Evolutionary conservation across 805 yeast genomes (phyloP).

Genomic region (Metschnikowia arizonensis): DNA sequence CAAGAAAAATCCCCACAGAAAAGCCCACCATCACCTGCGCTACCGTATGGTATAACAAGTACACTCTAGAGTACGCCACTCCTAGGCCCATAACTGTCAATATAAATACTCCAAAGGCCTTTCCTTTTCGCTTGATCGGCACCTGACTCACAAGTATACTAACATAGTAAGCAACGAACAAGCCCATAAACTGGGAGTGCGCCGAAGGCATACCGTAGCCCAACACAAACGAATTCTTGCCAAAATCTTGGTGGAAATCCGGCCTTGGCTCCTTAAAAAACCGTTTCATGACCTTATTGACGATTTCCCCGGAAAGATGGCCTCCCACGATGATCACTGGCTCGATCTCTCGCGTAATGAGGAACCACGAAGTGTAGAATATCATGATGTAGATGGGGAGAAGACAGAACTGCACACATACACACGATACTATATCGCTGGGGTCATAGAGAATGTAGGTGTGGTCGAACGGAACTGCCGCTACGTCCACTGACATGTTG

Average conservation of each 20-base stretch:
- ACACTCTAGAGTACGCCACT: conserved; percentile 69
- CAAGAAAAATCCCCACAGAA: conserved; percentile 56
- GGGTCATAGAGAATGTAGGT: conserved; percentile 81
- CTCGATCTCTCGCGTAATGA: conserved; percentile 78
- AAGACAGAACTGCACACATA: conserved; percentile 69
- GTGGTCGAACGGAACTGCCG: conserved; percentile 69
- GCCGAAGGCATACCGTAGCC: conserved; percentile 97
- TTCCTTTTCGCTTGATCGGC: conserved; percentile 15
- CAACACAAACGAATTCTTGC: conserved; percentile 45
- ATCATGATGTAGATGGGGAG: conserved; percentile 76
- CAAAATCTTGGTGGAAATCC: conserved; percentile 42
- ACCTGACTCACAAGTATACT: conserved; percentile 45
- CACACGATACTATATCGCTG: conserved; percentile 52
- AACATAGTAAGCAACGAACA: conserved; percentile 55
- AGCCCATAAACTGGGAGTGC: conserved; percentile 94
- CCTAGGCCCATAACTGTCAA: conserved; percentile 29
- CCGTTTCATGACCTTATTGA: conserved; percentile 65
- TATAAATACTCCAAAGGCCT: conserved; percentile 17
- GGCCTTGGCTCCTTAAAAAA: conserved; percentile 75
- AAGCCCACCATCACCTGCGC: conserved; percentile 75
- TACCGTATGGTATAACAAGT: conserved; percentile 70
- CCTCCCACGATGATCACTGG: conserved; percentile 82
- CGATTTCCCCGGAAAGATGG: conserved; percentile 71
- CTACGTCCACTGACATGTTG: background rate
- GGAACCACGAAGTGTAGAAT: conserved; percentile 79